Conservation (phyloP, 1,284 basidiomycete genomes). For the Coriolopsis trogii region DNA sequence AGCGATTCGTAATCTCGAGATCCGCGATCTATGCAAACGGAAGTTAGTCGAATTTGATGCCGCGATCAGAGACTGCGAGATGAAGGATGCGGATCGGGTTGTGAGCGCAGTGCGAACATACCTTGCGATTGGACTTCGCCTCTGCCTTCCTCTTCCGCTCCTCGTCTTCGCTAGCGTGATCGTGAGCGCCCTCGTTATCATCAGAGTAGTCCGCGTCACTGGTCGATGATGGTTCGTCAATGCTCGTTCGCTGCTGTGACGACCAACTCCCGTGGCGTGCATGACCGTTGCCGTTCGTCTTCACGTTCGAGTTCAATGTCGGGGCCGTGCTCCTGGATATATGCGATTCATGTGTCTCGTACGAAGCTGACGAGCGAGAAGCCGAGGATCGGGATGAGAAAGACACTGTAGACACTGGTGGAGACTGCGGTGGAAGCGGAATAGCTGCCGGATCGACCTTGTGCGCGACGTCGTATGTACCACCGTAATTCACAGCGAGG, state of each 20-base stretch:
- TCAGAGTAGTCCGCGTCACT: conserved; percentile 23
- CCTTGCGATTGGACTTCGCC: conserved; percentile 82
- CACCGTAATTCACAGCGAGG: conserved; percentile 30
- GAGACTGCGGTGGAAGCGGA: conserved; percentile 66
- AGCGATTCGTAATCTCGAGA: conserved; percentile 81
- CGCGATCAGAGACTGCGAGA: background rate
- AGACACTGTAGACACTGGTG: conserved; percentile 68
- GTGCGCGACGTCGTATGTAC: conserved; percentile 22
- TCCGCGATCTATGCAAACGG: conserved; percentile 66
- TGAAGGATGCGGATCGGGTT: background rate
- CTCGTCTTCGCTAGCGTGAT: conserved; percentile 32
- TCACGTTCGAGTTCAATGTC: conserved; percentile 33
- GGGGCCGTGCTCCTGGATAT: conserved; percentile 40
- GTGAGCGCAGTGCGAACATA: conserved; percentile 32
- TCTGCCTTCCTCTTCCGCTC: conserved; percentile 62
- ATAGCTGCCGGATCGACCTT: conserved; percentile 57
- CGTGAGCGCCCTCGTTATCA: conserved; percentile 31
- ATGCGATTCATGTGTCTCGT: conserved; percentile 36
- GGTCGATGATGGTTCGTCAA: conserved; percentile 25
- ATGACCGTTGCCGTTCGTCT: conserved; percentile 24
- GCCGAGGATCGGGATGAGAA: conserved; percentile 70
- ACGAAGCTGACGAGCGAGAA: conserved; percentile 52
- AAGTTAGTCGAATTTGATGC: background rate
- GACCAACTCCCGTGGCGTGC: conserved; percentile 17
- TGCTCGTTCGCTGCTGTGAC: conserved; percentile 21